Base-by-base conservation (phyloP, 2,329 filamentous ascomycete genomes). In the Ascochyta lentis region DNA sequence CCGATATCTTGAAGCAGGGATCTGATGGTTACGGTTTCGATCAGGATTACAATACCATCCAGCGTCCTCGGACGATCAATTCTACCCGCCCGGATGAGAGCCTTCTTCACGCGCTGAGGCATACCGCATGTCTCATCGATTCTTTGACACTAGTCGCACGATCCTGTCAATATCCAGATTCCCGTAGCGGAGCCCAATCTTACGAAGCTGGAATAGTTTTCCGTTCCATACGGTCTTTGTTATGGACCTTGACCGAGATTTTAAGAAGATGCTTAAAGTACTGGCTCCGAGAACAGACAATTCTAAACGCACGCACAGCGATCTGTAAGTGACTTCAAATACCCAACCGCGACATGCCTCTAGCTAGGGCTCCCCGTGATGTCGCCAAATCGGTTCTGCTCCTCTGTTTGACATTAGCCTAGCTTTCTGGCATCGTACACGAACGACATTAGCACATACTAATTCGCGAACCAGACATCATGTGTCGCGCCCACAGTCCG, bases 11-110 rank as follows among this genome's bases (percentile, higher is more conserved):
- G 38, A n/a, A 39, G 43, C 33, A 33, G 29, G 46, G 49, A 27
- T n/a, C n/a, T 12, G 15, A 35, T 42, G 47, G 47, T 47, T 42
- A 56, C 40, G 46, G 47, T 46, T 55, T 46, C 31, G 23, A 47
- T 46, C 41, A 46, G 41, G 7, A 46, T 42, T 37, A 49, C 35
- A 33, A n/a, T 38, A 34, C 47, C 13, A 50, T 34, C 38, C 31
- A 33, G 42, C 37, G 23, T 39, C 37, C 26, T 46, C 10, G 33
- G 34, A 39, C 34, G 47, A 29, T 37, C 43, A 12, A 29, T 35
- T 10, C 29, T 37, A 42, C 31, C 51, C n/a, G 34, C 45, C 40
- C 40, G 40, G 44, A 47, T 49, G 27, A 23, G 19, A 37, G 35
- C 9, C 35, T 45, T 37, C 12, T 44, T 44, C 26, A 15, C 10